Percentiles rank a stretch among this genome's conserved stretches.
phyloP scores from a whole-genome alignment of 192 early-diverging fungal species.

The Anaeromyces robustus region DNA sequence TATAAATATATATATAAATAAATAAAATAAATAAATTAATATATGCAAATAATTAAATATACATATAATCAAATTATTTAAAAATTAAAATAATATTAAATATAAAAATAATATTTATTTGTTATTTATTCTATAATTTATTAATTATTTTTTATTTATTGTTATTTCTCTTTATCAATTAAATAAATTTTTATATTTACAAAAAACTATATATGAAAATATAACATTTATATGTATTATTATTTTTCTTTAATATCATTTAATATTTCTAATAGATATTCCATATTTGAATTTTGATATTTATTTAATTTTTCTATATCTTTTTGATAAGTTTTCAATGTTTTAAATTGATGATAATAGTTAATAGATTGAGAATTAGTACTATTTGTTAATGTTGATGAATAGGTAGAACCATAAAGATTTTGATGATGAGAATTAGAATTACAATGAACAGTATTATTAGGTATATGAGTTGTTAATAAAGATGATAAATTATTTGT shows the following conservation, averaged over 20 bases:
- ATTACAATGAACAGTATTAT: not conserved
- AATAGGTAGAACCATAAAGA: not conserved
- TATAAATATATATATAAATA: no score
- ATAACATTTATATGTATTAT: no score
- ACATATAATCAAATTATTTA: no score
- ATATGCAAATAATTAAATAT: no score
- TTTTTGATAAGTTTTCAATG: not conserved
- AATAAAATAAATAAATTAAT: no score
- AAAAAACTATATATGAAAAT: no score
- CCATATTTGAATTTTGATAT: not conserved
- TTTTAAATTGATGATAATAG: not conserved
- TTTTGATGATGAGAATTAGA: not conserved
- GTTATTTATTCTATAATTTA: no score
- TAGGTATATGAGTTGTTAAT: not conserved
- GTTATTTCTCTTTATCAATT: no score
- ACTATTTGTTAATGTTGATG: not conserved
- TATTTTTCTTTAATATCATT: not conserved
- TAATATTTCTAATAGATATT: not conserved
- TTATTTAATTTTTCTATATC: not conserved
- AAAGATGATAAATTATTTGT: not conserved
- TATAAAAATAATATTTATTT: no score
- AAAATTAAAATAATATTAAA: no score
- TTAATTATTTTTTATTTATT: no score
- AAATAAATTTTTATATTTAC: no score
- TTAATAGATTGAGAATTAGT: not conserved